Conservation (phyloP, 1,284 basidiomycete species). For the Ganoderma lucidum region DNA sequence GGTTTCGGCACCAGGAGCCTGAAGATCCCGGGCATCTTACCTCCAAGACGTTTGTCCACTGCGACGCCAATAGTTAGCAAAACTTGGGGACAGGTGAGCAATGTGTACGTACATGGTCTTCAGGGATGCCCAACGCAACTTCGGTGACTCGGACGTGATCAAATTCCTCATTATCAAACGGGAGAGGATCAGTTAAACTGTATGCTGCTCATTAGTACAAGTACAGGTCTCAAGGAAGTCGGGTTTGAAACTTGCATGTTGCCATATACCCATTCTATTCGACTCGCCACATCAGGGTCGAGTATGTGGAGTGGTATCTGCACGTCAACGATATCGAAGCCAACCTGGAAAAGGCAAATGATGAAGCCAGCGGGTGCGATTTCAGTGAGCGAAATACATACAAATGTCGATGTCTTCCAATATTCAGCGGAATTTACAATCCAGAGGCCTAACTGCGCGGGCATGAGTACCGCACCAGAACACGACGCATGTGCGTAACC, state of each 20-base stretch:
- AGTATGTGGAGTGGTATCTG: slow-evolving; percentile 64
- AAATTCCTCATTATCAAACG: slow-evolving; percentile 79
- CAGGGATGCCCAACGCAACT: slow-evolving; percentile 73
- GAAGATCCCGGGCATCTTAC: slow-evolving; percentile 45
- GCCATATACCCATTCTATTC: slow-evolving; percentile 74
- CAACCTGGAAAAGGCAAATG: slow-evolving; percentile 53
- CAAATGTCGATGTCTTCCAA: slow-evolving; percentile 71
- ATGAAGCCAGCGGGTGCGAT: slow-evolving; percentile 10
- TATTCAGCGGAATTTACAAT: slow-evolving; percentile 72
- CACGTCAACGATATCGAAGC: slow-evolving; percentile 77
- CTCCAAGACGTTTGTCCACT: slow-evolving; percentile 76
- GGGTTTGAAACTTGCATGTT: slow-evolving; percentile 64
- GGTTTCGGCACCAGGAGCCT: not conserved
- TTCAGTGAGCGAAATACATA: slow-evolving; percentile 44
- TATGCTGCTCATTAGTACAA: slow-evolving; percentile 10
- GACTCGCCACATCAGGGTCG: slow-evolving; percentile 54
- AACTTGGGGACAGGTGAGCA: not conserved
- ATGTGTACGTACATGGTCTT: slow-evolving; percentile 62
- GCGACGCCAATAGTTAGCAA: not conserved
- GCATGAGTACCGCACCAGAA: not conserved
- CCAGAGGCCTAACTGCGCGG: slow-evolving; percentile 68
- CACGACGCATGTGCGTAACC: not conserved
- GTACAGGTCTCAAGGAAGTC: not conserved
- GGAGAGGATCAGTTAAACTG: slow-evolving; percentile 75
- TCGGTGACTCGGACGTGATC: slow-evolving; percentile 73